phyloP scores from a whole-genome alignment of 2,329 filamentous ascomycete genomes.

The Talaromyces sp. region DNA sequence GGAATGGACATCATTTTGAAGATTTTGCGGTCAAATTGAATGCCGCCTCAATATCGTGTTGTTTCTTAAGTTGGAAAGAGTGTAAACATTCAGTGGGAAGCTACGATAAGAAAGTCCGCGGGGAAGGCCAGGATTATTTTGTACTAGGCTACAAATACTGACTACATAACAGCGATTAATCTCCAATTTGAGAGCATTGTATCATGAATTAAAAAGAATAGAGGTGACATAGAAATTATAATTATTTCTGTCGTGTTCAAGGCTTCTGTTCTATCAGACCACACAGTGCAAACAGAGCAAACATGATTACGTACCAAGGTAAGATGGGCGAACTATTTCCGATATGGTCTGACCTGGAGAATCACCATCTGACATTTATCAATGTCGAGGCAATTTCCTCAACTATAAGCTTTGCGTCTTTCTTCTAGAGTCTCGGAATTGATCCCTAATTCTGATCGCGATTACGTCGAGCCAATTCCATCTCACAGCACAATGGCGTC shows the following conservation, averaged over 20 bases:
- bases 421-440: neutral
- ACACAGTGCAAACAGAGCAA: slow-evolving; percentile 16
- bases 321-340: slow-evolving; percentile 6
- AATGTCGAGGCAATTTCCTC: neutral
- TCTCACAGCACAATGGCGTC: slow-evolving; percentile 1
- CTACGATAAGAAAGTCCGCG: neutral
- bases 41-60: neutral
- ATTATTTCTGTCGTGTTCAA: neutral
- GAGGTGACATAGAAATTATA: neutral
- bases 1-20: slow-evolving; percentile 31
- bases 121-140: neutral
- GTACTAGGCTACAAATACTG: neutral
- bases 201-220: neutral
- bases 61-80: neutral
- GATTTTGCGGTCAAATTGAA: slow-evolving; percentile 21
- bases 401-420: neutral
- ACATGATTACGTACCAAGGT: neutral
- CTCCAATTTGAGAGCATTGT: neutral
- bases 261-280: neutral
- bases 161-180: neutral
- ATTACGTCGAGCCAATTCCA: neutral
- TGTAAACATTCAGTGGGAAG: neutral
- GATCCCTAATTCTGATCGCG: neutral
- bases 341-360: slow-evolving; percentile 10
- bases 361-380: neutral